Evolutionary conservation across 495 filamentous ascomycete genomes (phyloP), one percentile per base, ranked within the genome.

Genomic region (Elaphomyces granulatus): DNA sequence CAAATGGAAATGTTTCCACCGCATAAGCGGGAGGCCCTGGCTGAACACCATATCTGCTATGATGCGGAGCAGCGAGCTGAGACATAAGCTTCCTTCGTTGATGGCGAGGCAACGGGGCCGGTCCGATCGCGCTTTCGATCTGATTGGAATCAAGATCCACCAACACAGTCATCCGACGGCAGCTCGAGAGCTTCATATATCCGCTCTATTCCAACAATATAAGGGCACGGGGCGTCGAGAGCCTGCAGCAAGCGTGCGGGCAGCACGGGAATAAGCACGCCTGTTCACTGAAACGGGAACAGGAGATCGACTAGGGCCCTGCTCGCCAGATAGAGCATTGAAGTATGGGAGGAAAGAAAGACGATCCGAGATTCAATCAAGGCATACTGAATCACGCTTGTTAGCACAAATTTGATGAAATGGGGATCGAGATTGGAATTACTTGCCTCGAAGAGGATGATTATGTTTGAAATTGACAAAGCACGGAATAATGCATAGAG

Each of bases 321-420:
- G 47, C 79, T 87, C 2, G 85, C 87, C 15, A 96, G 75, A 51
- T 95, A 84, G 37, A 98, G 72, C 90, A 98, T 96, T 18, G 85
- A 79, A 1, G 88, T 92, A 54, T 98, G 85, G 2, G 88, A 94
- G 9, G 90, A 95, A 20, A 95, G 64, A 39, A 98, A 74, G 53
- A 98, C 95, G 56, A 96, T 96, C 19, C 90, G 81, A 14, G 87
- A 87, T 58, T 98, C 90, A 1, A 83, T 77, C 51, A 98, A 70
- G 44, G 83, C 85, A 56, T 87, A 94, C 66, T 68, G 34, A n/a
- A n/a, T n/a, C n/a, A n/a, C n/a, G n/a, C n/a, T n/a, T n/a, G n/a
- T n/a, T n/a, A n/a, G n/a, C n/a, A n/a, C n/a, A n/a, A n/a, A n/a
- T n/a, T n/a, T n/a, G n/a, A n/a, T n/a, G n/a, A n/a, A n/a, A n/a